phyloP scores from a whole-genome alignment of 2,329 filamentous ascomycete genomes.

The Botrytis elliptica region DNA sequence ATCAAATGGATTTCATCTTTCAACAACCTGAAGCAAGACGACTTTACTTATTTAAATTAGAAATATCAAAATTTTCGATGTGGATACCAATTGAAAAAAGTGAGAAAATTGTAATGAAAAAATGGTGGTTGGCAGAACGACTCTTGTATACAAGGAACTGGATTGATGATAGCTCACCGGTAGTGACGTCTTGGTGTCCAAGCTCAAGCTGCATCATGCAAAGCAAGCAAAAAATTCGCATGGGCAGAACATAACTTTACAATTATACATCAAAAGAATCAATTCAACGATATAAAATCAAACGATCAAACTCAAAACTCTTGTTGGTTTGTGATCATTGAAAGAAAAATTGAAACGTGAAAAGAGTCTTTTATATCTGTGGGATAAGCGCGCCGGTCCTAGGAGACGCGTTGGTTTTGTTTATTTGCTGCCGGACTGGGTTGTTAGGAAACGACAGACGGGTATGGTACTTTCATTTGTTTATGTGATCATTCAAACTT shows the following conservation, averaged over 20 bases:
- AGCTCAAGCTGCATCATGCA: slow-evolving; percentile 17
- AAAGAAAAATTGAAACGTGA: not conserved
- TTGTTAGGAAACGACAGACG: not conserved
- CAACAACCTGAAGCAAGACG: not conserved
- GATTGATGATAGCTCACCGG: slow-evolving; percentile 6
- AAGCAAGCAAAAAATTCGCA: slow-evolving; percentile 9
- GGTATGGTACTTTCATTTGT: not conserved
- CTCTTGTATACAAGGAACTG: not conserved
- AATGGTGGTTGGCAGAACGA: slow-evolving; percentile 12
- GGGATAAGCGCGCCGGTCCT: not conserved
- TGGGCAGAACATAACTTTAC: not conserved
- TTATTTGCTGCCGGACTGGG: not conserved
- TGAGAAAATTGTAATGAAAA: not conserved
- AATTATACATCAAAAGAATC: not conserved
- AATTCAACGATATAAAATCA: not conserved
- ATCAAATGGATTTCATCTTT: not conserved
- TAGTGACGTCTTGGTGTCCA: slow-evolving; percentile 16
- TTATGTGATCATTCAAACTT: not conserved
- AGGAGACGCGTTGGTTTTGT: not conserved
- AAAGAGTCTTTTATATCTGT: not conserved
- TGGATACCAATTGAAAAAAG: slow-evolving; percentile 3
- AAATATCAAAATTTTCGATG: not conserved
- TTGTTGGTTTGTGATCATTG: not conserved
- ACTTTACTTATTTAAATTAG: not conserved
- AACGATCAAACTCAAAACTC: not conserved